A percentile compares a stretch with the other conserved stretches of the same genome.
Conservation (phyloP, 768 basidiomycete species). For the Polyporus arcularius region DNA sequence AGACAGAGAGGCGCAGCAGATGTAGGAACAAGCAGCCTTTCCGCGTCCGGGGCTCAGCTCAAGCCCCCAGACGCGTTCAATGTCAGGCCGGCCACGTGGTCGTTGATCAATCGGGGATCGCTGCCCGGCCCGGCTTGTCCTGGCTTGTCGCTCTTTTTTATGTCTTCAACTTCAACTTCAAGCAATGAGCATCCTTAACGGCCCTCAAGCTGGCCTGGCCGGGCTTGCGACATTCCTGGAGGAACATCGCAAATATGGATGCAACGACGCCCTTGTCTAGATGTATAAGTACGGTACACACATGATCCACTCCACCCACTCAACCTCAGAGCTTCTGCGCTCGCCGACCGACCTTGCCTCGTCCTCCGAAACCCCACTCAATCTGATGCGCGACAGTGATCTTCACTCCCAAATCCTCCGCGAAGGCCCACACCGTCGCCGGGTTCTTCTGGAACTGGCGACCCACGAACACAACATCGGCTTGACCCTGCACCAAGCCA, state of each 20-base stretch:
- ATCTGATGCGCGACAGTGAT: conserved; percentile 54
- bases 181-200: too few relatives aligned
- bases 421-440: conserved; percentile 48
- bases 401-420: conserved; percentile 54
- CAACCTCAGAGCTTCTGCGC: background rate
- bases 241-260: too few relatives aligned
- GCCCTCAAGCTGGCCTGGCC: too few relatives aligned
- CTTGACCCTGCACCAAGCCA: conserved; percentile 44
- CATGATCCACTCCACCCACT: background rate
- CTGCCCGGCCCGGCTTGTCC: too few relatives aligned
- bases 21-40: background rate
- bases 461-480: conserved; percentile 49
- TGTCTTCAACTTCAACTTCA: too few relatives aligned
- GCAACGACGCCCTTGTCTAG: too few relatives aligned
- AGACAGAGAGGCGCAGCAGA: background rate
- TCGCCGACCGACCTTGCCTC: conserved; percentile 15
- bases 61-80: conserved; percentile 6
- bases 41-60: too few relatives aligned
- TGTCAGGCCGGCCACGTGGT: too few relatives aligned
- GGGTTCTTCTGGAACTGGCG: conserved; percentile 63
- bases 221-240: too few relatives aligned
- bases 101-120: too few relatives aligned
- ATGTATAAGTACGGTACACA: too few relatives aligned
- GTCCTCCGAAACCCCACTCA: conserved; percentile 52
- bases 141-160: too few relatives aligned